A percentile compares a stretch with the other conserved stretches of the same genome.
Evolutionary conservation across 139 green algal species (phyloP).

Genomic region (Coelastrella sp.): DNA sequence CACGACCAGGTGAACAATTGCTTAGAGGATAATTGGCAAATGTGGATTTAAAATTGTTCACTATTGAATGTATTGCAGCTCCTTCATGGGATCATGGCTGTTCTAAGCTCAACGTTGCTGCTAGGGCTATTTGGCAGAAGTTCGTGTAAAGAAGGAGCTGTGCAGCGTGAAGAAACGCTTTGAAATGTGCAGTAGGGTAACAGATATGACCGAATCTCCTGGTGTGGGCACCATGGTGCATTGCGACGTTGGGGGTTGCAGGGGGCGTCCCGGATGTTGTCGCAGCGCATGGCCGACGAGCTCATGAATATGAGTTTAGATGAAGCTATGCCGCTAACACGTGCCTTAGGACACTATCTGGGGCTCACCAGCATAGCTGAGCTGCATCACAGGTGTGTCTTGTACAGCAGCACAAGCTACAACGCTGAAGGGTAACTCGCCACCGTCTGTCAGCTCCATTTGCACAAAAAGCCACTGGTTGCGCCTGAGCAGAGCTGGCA

Average conservation of each 20-base stretch:
- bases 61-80: too few species aligned
- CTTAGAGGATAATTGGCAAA: background rate
- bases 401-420: constrained; percentile 12
- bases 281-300: constrained; percentile 79
- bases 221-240: too few species aligned
- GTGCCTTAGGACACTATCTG: constrained; percentile 89
- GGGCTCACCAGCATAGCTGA: constrained; percentile 87
- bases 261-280: constrained; percentile 63
- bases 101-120: background rate
- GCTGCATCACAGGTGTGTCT: constrained; percentile 81
- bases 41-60: too few species aligned
- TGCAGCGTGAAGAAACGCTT: too few species aligned
- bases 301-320: constrained; percentile 86
- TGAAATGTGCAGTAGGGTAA: too few species aligned
- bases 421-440: background rate
- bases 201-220: too few species aligned
- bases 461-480: too few species aligned
- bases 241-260: constrained; percentile 27
- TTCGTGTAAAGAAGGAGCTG: too few species aligned
- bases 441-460: too few species aligned
- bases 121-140: constrained; percentile 28
- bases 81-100: too few species aligned
- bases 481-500: background rate
- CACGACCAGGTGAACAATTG: constrained; percentile 67
- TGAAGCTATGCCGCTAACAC: constrained; percentile 84